Percentiles rank a stretch among this genome's conserved stretches.
Evolutionary conservation across 805 yeast species (phyloP).

Genomic region (Teunomyces barrocoloradensis): DNA sequence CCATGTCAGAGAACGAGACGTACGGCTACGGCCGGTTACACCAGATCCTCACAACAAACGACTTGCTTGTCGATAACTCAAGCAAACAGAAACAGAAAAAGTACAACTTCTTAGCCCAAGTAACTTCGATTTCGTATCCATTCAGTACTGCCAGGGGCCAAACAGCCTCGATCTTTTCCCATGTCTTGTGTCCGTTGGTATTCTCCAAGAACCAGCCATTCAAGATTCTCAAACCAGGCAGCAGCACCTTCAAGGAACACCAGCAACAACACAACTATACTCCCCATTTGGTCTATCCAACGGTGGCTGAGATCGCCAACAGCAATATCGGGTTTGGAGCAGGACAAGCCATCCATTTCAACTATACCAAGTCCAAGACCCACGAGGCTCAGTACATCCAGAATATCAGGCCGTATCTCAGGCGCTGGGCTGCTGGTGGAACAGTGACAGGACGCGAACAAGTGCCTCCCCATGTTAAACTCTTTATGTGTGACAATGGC

Average conservation of each 20-base stretch:
- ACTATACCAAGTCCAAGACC: constrained; percentile 22
- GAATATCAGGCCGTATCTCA: constrained; percentile 40
- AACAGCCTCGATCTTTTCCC: constrained; percentile 44
- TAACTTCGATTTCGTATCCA: constrained; percentile 51
- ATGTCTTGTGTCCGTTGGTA: constrained; percentile 46
- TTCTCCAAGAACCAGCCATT: constrained; percentile 22
- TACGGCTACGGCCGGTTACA: constrained; percentile 51
- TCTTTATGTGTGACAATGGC: constrained; percentile 54
- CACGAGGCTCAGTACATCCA: constrained; percentile 38
- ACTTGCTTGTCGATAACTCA: constrained; percentile 22
- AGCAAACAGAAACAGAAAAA: constrained; percentile 8
- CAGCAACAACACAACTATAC: constrained; percentile 22
- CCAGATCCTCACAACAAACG: constrained; percentile 35
- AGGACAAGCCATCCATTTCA: constrained; percentile 52
- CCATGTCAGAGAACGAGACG: constrained; percentile 16
- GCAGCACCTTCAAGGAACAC: constrained; percentile 17
- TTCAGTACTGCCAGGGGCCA: constrained; percentile 20
- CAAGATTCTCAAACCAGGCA: constrained; percentile 27
- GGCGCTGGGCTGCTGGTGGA: constrained; percentile 37
- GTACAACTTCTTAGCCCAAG: constrained; percentile 42
- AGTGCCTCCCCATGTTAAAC: constrained; percentile 66
- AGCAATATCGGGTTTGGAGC: constrained; percentile 46
- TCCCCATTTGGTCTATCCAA: constrained; percentile 45
- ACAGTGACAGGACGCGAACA: constrained; percentile 29
- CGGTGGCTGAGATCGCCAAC: constrained; percentile 35